Evolutionary conservation across 108 stramenopile genomes (phyloP).

Genomic region (Skeletonema marinoi): DNA sequence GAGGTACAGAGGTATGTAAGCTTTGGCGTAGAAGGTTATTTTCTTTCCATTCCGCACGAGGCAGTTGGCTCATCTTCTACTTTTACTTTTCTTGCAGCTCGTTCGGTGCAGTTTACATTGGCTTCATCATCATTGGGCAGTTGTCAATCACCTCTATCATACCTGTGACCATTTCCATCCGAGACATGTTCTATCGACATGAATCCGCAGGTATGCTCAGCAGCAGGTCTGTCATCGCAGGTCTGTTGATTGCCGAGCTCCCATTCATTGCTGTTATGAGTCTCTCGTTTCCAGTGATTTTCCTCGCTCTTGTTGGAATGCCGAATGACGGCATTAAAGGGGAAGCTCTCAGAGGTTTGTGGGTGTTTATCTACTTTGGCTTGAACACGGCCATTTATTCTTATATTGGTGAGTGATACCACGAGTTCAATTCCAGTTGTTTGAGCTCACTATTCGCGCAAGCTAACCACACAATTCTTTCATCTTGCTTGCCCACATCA

Average conservation of each 20-base stretch:
- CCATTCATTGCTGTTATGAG: slow-evolving; percentile 29
- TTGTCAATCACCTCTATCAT: slow-evolving; percentile 42
- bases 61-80: background rate
- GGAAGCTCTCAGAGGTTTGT: background rate
- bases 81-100: background rate
- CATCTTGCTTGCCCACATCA: background rate
- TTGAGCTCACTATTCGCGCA: background rate
- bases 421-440: slow-evolving; percentile 18
- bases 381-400: slow-evolving; percentile 47
- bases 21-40: background rate
- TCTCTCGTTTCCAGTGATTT: slow-evolving; percentile 27
- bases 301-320: slow-evolving; percentile 19
- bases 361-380: slow-evolving; percentile 39
- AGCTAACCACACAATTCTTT: background rate
- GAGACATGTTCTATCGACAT: slow-evolving; percentile 66
- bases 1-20: slow-evolving; percentile 1
- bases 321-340: background rate
- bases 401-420: slow-evolving; percentile 39
- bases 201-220: slow-evolving; percentile 42
- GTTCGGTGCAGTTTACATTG: slow-evolving; percentile 47
- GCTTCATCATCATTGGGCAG: slow-evolving; percentile 54
- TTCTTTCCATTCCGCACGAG: background rate
- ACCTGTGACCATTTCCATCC: slow-evolving; percentile 44
- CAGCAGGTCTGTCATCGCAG: slow-evolving; percentile 25
- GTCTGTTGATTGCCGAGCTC: slow-evolving; percentile 40